phyloP scores from a whole-genome alignment of 805 yeast genomes.

The Sugiyamaella chiloensis region DNA sequence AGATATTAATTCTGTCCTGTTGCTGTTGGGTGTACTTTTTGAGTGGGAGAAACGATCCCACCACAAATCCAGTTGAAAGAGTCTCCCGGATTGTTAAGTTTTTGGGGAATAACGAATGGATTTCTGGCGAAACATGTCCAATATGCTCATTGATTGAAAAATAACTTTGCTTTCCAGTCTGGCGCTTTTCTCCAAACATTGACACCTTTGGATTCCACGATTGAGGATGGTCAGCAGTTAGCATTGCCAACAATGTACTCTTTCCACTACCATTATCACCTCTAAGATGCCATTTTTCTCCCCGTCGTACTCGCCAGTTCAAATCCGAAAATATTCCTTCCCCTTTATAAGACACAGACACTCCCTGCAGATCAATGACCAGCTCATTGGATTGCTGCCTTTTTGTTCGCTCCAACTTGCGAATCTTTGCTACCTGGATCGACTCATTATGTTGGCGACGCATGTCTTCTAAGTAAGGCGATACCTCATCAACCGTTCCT shows the following conservation, averaged over 20 bases:
- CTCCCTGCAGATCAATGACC: conserved; percentile 53
- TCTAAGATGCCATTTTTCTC: conserved; percentile 83
- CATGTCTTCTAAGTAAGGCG: conserved; percentile 25
- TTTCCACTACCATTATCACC: conserved; percentile 95
- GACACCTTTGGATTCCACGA: conserved; percentile 76
- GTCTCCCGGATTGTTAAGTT: conserved; percentile 52
- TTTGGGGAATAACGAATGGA: conserved; percentile 79
- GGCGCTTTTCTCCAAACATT: conserved; percentile 63
- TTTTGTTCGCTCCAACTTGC: conserved; percentile 2
- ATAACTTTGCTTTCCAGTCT: conserved; percentile 71
- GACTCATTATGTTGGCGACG: conserved; percentile 24
- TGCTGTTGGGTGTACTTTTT: conserved; percentile 39
- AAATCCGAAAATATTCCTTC: conserved; percentile 57
- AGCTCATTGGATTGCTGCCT: conserved; percentile 7
- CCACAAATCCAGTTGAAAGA: conserved; percentile 68
- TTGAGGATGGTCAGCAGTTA: conserved; percentile 96
- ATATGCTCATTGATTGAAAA: conserved; percentile 75
- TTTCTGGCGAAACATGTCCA: conserved; percentile 88
- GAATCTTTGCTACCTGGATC: conserved; percentile 10
- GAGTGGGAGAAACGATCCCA: conserved; percentile 63
- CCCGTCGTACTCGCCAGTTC: conserved; percentile 61
- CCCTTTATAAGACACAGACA: conserved; percentile 66
- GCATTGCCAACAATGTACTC: conserved; percentile 76
- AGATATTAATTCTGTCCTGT: conserved; percentile 40
- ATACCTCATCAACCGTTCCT: conserved; percentile 43